Conservation (phyloP, 768 basidiomycete species). For the Xerocomus potaroensis region DNA sequence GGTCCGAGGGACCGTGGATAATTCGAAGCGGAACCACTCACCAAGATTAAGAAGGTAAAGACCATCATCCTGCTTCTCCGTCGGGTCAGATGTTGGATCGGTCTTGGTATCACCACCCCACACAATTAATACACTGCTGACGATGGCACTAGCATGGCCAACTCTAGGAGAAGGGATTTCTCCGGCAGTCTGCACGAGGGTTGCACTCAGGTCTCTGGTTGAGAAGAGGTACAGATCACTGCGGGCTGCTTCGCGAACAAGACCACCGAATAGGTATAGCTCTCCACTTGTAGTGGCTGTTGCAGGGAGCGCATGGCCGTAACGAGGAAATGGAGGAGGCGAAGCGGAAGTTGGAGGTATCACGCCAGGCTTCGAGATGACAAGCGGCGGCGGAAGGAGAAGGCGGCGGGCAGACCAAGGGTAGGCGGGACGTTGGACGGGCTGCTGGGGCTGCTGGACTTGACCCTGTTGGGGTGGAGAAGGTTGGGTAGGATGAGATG, state of each 20-base stretch:
- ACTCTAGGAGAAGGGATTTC: constrained; percentile 87
- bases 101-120: constrained; percentile 99
- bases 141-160: constrained; percentile 95
- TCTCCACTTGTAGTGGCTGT: constrained; percentile 77
- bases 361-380: constrained; percentile 60
- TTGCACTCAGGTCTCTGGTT: constrained; percentile 71
- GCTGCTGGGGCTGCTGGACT: constrained; percentile 28
- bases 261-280: constrained; percentile 94
- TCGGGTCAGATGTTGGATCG: constrained; percentile 52
- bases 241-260: constrained; percentile 82
- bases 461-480: constrained; percentile 31
- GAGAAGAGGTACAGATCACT: constrained; percentile 95
- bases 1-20: not conserved
- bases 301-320: constrained; percentile 89
- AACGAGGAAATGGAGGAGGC: constrained; percentile 91
- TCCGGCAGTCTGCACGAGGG: constrained; percentile 81
- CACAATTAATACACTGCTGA: constrained; percentile 91
- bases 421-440: constrained; percentile 56
- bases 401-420: constrained; percentile 83
- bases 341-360: constrained; percentile 65
- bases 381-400: constrained; percentile 59
- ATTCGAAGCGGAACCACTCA: constrained; percentile 37
- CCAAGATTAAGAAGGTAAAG: constrained; percentile 93
- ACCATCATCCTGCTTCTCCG: constrained; percentile 85
- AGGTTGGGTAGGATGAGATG: constrained; percentile 28